Conservation (phyloP, 2,329 filamentous ascomycete genomes). For the Neurospora sp. region DNA sequence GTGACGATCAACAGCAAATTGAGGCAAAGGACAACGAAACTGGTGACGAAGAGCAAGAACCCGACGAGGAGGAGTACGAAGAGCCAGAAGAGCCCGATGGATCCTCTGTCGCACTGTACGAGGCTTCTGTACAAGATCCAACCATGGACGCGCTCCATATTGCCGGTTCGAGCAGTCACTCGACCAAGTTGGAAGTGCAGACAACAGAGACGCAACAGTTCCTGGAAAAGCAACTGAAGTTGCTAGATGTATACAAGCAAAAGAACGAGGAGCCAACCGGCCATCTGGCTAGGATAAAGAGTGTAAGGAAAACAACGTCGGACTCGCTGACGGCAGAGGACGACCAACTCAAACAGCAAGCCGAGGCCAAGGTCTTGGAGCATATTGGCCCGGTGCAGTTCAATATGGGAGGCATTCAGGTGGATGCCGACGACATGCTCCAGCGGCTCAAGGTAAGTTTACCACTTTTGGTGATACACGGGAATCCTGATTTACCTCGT, state of each 20-base stretch:
- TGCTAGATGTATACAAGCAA: slow-evolving; percentile 56
- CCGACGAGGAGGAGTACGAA: slow-evolving; percentile 9
- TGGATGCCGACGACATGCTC: slow-evolving; percentile 89
- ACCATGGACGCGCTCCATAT: slow-evolving; percentile 51
- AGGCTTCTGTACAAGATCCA: slow-evolving; percentile 69
- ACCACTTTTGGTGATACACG: no score
- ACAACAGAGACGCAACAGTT: slow-evolving; percentile 72
- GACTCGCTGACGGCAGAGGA: slow-evolving; percentile 16
- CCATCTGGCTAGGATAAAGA: slow-evolving; percentile 34
- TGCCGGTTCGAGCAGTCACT: slow-evolving; percentile 36
- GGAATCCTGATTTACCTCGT: neutral
- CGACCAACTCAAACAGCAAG: slow-evolving; percentile 18
- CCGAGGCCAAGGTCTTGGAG: slow-evolving; percentile 47
- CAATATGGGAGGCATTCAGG: slow-evolving; percentile 96
- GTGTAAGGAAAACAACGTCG: slow-evolving; percentile 31
- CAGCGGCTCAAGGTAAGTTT: slow-evolving; percentile 61
- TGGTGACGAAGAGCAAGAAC: slow-evolving; percentile 5
- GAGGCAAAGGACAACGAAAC: slow-evolving; percentile 12
- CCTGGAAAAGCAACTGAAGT: slow-evolving; percentile 61
- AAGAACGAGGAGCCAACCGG: slow-evolving; percentile 41
- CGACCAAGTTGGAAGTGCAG: slow-evolving; percentile 47
- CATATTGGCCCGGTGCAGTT: slow-evolving; percentile 94
- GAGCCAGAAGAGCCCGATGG: slow-evolving; percentile 32
- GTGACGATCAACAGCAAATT: neutral
- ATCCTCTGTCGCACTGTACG: slow-evolving; percentile 62